Evolutionary conservation across 2,329 filamentous ascomycete genomes (phyloP).

Genomic region (Ascochyta lentis): DNA sequence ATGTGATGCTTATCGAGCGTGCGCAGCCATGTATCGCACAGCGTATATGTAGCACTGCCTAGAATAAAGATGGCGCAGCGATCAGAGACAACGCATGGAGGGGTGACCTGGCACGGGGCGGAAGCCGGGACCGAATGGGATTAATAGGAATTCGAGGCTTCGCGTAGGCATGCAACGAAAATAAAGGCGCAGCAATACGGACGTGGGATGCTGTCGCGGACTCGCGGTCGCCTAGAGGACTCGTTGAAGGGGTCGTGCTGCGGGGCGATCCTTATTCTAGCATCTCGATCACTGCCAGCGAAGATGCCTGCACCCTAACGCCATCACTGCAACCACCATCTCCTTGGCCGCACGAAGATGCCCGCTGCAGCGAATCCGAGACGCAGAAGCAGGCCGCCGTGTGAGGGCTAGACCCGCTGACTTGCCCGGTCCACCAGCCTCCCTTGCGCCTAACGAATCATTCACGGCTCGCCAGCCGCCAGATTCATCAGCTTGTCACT

Average conservation of each 20-base stretch:
- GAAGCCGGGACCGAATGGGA: slow-evolving; percentile 26
- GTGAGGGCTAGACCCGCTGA: slow-evolving; percentile 28
- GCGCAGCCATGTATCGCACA: slow-evolving; percentile 25
- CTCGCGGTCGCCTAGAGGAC: slow-evolving; percentile 27
- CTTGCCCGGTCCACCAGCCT: slow-evolving; percentile 20
- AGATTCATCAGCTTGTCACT: slow-evolving; percentile 20
- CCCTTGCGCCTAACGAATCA: slow-evolving; percentile 25
- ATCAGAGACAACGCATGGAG: slow-evolving; percentile 33
- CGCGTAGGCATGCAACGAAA: slow-evolving; percentile 22
- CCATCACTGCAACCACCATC: slow-evolving; percentile 18
- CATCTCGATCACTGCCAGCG: slow-evolving; percentile 30
- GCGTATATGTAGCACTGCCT: slow-evolving; percentile 28
- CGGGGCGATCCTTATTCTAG: slow-evolving; percentile 15
- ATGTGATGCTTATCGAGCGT: slow-evolving; percentile 18
- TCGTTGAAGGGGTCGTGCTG: slow-evolving; percentile 7
- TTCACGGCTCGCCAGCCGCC: slow-evolving; percentile 12
- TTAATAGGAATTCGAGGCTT: slow-evolving; percentile 27
- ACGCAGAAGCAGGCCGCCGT: slow-evolving; percentile 18
- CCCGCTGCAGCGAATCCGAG: slow-evolving; percentile 26
- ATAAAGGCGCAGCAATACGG: slow-evolving; percentile 31
- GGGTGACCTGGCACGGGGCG: slow-evolving; percentile 38
- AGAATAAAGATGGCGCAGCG: slow-evolving; percentile 30
- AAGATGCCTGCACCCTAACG: slow-evolving; percentile 27
- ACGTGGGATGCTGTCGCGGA: slow-evolving; percentile 20
- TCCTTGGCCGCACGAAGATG: slow-evolving; percentile 15